These are phyloP conservation scores for Gynandropsis gynandra DNA, from an alignment of 345 rosid species.

Conservation along the genomic window DNA sequence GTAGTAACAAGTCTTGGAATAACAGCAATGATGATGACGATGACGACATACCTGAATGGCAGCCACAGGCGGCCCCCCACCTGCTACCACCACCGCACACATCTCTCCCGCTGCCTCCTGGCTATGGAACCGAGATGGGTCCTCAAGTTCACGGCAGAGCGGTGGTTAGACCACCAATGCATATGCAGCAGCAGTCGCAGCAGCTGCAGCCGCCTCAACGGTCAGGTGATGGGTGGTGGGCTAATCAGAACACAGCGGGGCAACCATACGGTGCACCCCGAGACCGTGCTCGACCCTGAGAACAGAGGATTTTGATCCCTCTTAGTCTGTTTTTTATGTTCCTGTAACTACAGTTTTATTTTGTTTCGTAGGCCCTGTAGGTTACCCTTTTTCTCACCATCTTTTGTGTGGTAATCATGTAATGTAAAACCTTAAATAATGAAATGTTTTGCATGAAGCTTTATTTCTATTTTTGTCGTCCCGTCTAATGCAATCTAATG, in stretches of 20 bases:
- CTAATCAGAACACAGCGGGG: conserved; percentile 13
- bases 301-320: conserved; percentile 47
- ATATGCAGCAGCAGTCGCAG: background rate
- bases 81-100: conserved; percentile 12
- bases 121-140: background rate
- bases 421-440: conserved; percentile 10
- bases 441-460: background rate
- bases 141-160: conserved; percentile 16
- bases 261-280: conserved; percentile 24
- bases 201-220: background rate
- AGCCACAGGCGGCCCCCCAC: conserved; percentile 39
- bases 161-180: conserved; percentile 9
- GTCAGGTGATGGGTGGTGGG: conserved; percentile 20
- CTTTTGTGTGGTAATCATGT: background rate
- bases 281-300: conserved; percentile 23
- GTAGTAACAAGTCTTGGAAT: conserved; percentile 38
- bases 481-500: no score
- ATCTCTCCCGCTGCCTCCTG: background rate
- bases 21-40: conserved; percentile 46
- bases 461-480: no score
- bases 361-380: background rate
- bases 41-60: conserved; percentile 96
- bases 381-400: background rate
- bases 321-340: conserved; percentile 8
- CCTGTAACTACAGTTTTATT: conserved; percentile 13